These are phyloP conservation scores for Alectoria sarmentosa DNA, from an alignment of 495 filamentous ascomycete genomes.

Conservation along the genomic window DNA sequence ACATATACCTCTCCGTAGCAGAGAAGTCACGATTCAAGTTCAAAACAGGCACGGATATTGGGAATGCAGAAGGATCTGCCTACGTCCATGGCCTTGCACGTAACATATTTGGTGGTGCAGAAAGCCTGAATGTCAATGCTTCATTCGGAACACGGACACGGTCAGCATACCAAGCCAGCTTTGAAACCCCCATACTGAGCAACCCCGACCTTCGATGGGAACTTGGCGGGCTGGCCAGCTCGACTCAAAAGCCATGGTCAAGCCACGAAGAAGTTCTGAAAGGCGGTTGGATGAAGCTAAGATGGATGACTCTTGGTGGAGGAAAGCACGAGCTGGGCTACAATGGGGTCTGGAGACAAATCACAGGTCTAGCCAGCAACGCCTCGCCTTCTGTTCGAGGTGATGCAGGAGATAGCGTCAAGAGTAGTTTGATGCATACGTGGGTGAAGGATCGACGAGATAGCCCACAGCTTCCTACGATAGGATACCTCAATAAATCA, in stretches of 20 bases:
- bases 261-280: conserved; percentile 88
- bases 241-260: conserved; percentile 81
- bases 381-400: conserved; percentile 74
- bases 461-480: conserved; percentile 70
- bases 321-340: conserved; percentile 72
- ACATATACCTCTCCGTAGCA: conserved; percentile 63
- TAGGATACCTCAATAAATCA: conserved; percentile 70
- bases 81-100: conserved; percentile 76
- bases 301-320: conserved; percentile 55
- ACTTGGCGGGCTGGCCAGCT: conserved; percentile 68
- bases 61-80: conserved; percentile 84
- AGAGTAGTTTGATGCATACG: conserved; percentile 75
- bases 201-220: conserved; percentile 73
- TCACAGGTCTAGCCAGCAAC: conserved; percentile 64
- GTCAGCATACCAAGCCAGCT: conserved; percentile 77
- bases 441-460: conserved; percentile 75
- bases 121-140: conserved; percentile 77
- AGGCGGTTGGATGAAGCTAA: conserved; percentile 67
- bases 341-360: conserved; percentile 75
- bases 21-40: conserved; percentile 75
- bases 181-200: conserved; percentile 70
- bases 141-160: conserved; percentile 82
- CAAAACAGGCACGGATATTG: conserved; percentile 88
- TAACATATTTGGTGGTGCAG: conserved; percentile 92
- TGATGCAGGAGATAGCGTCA: conserved; percentile 87